Conservation (phyloP, 2,329 filamentous ascomycete genomes). For the Didymella sp. region DNA sequence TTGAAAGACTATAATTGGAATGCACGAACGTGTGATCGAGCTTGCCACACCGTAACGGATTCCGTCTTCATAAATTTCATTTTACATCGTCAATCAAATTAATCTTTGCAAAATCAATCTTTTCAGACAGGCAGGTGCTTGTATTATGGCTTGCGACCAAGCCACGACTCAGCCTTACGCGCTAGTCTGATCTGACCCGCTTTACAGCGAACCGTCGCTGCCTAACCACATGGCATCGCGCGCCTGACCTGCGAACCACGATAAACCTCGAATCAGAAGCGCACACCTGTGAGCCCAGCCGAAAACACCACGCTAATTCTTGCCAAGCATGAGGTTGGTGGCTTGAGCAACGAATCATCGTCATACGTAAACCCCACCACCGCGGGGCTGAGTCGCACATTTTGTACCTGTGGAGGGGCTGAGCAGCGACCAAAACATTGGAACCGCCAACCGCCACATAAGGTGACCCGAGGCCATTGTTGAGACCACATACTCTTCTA, state of each 20-base stretch:
- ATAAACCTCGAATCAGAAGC: constrained; percentile 1
- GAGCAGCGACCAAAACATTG: constrained; percentile 2
- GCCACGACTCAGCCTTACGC: constrained; percentile 9
- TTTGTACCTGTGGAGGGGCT: not conserved
- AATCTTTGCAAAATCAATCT: too few relatives aligned
- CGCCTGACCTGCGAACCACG: constrained; percentile 20
- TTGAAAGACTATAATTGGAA: too few relatives aligned
- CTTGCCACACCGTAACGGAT: too few relatives aligned
- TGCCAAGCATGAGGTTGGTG: constrained; percentile 4
- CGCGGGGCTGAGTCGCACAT: constrained; percentile 12
- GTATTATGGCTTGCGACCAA: too few relatives aligned
- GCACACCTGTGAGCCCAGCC: not conserved
- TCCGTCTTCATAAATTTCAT: too few relatives aligned
- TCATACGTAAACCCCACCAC: constrained; percentile 17
- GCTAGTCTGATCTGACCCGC: constrained; percentile 4
- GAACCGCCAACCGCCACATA: not conserved
- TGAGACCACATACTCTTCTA: constrained; percentile 3
- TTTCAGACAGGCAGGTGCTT: too few relatives aligned
- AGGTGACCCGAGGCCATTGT: constrained; percentile 1
- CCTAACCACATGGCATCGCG: constrained; percentile 1
- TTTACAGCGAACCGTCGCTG: not conserved
- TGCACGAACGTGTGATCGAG: too few relatives aligned
- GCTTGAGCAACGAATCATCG: constrained; percentile 13
- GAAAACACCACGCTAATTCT: not conserved
- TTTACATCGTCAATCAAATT: too few relatives aligned